Evolutionary conservation across 805 yeast species (phyloP).

Genomic region (Candida stauntonica): DNA sequence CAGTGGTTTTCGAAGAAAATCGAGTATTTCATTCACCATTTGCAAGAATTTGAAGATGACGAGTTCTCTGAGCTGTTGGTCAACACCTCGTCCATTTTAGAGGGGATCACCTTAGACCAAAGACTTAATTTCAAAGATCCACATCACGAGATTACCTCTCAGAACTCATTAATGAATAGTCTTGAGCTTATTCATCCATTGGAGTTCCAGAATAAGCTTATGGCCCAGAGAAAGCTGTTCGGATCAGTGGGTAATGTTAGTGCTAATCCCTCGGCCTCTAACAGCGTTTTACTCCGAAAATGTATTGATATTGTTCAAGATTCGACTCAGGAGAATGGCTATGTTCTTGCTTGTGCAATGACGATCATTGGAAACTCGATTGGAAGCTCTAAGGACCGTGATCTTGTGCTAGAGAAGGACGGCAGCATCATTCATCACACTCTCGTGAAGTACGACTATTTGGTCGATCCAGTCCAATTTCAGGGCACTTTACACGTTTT

Average conservation of each 20-base stretch:
- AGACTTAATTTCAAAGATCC: conserved; percentile 13
- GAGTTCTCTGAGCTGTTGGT: conserved; percentile 21
- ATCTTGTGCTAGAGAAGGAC: conserved; percentile 7
- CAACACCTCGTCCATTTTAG: conserved; percentile 17
- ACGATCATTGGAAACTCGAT: conserved; percentile 26
- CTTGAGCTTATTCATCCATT: conserved; percentile 7
- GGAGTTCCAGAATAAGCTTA: conserved; percentile 21
- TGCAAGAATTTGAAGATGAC: conserved; percentile 20
- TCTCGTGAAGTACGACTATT: conserved; percentile 16
- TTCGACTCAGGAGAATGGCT: conserved; percentile 18
- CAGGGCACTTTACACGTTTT: conserved; percentile 25
- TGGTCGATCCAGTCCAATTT: conserved; percentile 25
- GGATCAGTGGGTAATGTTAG: conserved; percentile 27
- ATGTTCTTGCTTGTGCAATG: conserved; percentile 19
- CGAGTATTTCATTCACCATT: neutral
- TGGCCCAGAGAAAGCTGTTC: conserved; percentile 20
- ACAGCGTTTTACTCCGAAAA: conserved; percentile 6
- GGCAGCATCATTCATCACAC: conserved; percentile 16
- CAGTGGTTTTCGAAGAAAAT: conserved; percentile 11
- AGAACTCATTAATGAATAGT: conserved; percentile 6
- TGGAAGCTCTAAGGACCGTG: conserved; percentile 14
- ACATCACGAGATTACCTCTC: conserved; percentile 11
- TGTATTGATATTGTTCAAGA: conserved; percentile 2
- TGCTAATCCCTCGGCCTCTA: conserved; percentile 20
- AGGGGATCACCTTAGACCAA: conserved; percentile 18